Evolutionary conservation across 1,139 yeast genomes (phyloP).

Genomic region (Arxiozyma bovina): DNA sequence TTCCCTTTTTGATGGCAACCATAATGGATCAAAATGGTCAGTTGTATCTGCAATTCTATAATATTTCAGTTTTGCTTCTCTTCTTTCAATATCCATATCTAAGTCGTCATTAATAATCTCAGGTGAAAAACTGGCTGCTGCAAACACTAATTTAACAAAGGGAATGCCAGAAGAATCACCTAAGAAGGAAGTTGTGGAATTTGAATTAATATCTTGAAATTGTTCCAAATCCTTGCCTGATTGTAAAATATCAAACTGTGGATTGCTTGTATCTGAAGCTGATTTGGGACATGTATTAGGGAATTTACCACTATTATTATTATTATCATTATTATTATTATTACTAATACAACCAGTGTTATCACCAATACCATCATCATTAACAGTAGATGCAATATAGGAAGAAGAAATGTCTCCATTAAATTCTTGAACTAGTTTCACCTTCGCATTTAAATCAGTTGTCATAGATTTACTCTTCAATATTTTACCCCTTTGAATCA

Average conservation of each 20-base stretch:
- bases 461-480: not conserved
- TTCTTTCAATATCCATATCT: slow-evolving; percentile 21
- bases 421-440: not conserved
- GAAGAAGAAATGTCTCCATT: not conserved
- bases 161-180: slow-evolving; percentile 56
- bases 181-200: slow-evolving; percentile 36
- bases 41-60: slow-evolving; percentile 16
- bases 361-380: not conserved
- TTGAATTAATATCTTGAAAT: slow-evolving; percentile 19
- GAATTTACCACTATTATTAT: not conserved
- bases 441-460: not conserved
- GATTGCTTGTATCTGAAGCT: slow-evolving; percentile 4
- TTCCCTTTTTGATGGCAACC: slow-evolving; percentile 58
- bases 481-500: slow-evolving; percentile 4
- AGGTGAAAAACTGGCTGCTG: slow-evolving; percentile 60
- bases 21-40: slow-evolving; percentile 15
- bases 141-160: slow-evolving; percentile 65
- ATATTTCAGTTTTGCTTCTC: slow-evolving; percentile 16
- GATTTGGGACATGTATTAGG: slow-evolving; percentile 11
- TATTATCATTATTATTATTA: not conserved
- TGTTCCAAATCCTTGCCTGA: slow-evolving; percentile 18
- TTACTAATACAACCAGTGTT: not conserved
- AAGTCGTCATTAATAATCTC: slow-evolving; percentile 17
- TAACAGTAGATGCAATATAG: not conserved
- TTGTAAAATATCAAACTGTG: slow-evolving; percentile 17